Base-by-base conservation (phyloP, 441 rosid species). In the Rhodomyrtus psidioides region DNA sequence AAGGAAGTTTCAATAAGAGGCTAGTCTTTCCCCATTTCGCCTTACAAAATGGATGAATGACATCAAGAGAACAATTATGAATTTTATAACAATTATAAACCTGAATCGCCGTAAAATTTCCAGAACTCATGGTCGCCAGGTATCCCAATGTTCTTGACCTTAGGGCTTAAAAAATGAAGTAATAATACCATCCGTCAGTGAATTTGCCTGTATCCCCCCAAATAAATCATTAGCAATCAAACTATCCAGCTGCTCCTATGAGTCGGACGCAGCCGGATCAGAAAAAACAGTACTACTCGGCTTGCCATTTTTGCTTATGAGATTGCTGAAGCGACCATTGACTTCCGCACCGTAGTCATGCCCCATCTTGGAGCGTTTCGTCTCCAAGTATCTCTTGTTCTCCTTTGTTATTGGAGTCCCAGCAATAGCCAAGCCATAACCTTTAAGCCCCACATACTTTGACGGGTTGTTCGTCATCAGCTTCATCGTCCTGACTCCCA, bases 331-430 rank as follows among this genome's bases (percentile, higher is more conserved):
- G 19, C 83, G 86, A 83, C 95, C 91, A 12, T 89, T 92, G 55
- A 89, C 85, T 57, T 92, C 92, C 74, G 90, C 79, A 5, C 94
- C 96, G 86, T 95, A 95, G 70, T 94, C 82, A 59, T 95, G 99
- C n/a, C 89, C 89, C 89, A 85, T 87, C 76, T 85, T 87, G 57
- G 85, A 27, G 28, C 87, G 87, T 82, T 87, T 87, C 12, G 89
- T 84, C 53, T 87, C 89, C 76, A 87, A 34, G 79, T 56, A 84
- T 56, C 83, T 84, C 56, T 81, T 54, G 46, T 87, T 87, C 82
- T 84, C 86, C 76, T 60, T 49, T 1, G 86, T 87, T 54, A 87
- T 82, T 5, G 85, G 87, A 84, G 87, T 62, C 24, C 86, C 85
- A 6, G 76, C 42, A 16, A 87, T 82, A 16, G 89, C 60, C 46